Conservation (phyloP, 169 alveolate genomes). For the Plasmodium gonderi region DNA sequence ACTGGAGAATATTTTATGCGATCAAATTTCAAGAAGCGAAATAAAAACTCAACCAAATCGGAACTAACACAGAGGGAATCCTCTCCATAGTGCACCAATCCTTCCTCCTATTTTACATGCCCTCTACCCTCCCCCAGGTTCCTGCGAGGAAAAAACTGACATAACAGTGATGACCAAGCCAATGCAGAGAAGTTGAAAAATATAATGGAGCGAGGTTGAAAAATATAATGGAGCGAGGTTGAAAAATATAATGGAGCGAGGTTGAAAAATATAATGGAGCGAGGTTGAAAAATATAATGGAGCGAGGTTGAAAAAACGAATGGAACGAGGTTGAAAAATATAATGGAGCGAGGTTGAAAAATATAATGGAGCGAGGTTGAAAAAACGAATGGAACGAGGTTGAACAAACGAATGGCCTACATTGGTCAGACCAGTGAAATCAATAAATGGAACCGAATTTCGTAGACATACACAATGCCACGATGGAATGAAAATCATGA, state of each 20-base stretch:
- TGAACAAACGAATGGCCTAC: not conserved
- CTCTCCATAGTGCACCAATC: no score
- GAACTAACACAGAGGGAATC: no score
- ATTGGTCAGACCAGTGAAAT: no score
- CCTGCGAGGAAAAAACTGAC: no score
- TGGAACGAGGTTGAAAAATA: slow-evolving; percentile 76
- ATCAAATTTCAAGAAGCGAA: no score
- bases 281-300: slow-evolving; percentile 44
- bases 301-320: not conserved
- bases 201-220: slow-evolving; percentile 43
- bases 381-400: slow-evolving; percentile 11
- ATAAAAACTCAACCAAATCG: no score
- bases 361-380: slow-evolving; percentile 36
- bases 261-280: slow-evolving; percentile 34
- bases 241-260: slow-evolving; percentile 38
- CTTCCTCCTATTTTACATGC: no score
- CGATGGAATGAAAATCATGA: no score
- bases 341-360: slow-evolving; percentile 8
- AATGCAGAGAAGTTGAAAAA: slow-evolving; percentile 5
- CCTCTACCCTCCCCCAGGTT: no score
- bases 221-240: slow-evolving; percentile 11
- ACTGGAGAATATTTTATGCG: slow-evolving; percentile 96
- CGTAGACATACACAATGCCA: no score
- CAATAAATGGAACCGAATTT: no score
- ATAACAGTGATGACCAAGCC: no score